A percentile compares a stretch with the other conserved stretches of the same genome.
Evolutionary conservation across 352 stramenopile genomes (phyloP).

Genomic region (Globisporangium lucens): DNA sequence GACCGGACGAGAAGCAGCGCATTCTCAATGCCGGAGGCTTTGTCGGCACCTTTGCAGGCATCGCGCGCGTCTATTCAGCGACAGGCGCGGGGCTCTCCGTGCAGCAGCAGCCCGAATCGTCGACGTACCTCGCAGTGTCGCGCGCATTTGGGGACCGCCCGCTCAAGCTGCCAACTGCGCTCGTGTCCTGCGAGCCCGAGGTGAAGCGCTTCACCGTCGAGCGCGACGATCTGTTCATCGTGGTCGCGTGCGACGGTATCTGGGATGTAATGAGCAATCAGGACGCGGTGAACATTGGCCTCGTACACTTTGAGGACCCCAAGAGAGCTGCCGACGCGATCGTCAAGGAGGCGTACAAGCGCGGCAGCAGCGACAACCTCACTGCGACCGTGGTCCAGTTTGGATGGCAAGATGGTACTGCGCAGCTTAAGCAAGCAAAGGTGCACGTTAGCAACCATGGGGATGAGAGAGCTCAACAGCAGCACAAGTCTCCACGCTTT

Average conservation of each 20-base stretch:
- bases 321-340: conserved; percentile 47
- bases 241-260: conserved; percentile 60
- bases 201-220: conserved; percentile 33
- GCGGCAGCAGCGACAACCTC: conserved; percentile 54
- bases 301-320: conserved; percentile 34
- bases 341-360: conserved; percentile 51
- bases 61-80: conserved; percentile 53
- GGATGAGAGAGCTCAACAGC: not conserved
- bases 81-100: conserved; percentile 34
- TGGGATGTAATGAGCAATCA: conserved; percentile 66
- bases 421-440: conserved; percentile 22
- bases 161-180: conserved; percentile 39
- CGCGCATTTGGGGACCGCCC: conserved; percentile 56
- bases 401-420: conserved; percentile 31
- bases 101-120: conserved; percentile 22
- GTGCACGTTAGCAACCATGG: conserved; percentile 2
- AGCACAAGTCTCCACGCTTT: conserved; percentile 4
- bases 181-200: conserved; percentile 58
- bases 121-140: conserved; percentile 53
- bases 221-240: conserved; percentile 46
- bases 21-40: conserved; percentile 50
- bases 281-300: conserved; percentile 46
- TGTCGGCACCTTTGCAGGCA: conserved; percentile 41
- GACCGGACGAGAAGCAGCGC: conserved; percentile 41
- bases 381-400: conserved; percentile 55